phyloP scores from a whole-genome alignment of 139 green algal genomes.

The Spirogloea muscicola region DNA sequence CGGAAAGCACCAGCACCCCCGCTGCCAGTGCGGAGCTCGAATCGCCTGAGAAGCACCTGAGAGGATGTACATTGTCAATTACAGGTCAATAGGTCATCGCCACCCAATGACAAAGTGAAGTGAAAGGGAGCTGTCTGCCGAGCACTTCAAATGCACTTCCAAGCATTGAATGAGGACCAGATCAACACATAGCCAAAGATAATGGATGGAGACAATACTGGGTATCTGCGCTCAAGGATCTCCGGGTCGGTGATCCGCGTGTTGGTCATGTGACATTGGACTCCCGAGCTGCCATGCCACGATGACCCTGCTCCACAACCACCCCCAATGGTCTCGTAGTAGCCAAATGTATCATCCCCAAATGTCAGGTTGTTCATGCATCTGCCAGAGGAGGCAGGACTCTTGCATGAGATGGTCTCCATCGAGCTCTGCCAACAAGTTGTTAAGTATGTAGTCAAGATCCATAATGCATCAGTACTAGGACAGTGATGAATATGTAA shows the following conservation, averaged over 20 bases:
- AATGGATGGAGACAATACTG: constrained; percentile 25
- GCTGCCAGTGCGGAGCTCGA: constrained; percentile 71
- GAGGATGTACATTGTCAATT: not conserved
- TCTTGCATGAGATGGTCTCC: too few relatives aligned
- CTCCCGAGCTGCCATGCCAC: constrained; percentile 82
- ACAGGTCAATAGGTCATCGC: not conserved
- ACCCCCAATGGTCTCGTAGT: constrained; percentile 97
- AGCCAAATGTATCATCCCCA: constrained; percentile 67
- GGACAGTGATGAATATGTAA: constrained; percentile 98
- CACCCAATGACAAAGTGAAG: not conserved
- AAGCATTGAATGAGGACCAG: too few relatives aligned
- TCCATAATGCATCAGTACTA: constrained; percentile 79
- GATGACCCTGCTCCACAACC: constrained; percentile 81
- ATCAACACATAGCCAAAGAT: too few relatives aligned
- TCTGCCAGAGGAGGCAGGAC: too few relatives aligned
- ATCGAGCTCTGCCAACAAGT: too few relatives aligned
- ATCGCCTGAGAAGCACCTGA: constrained; percentile 78
- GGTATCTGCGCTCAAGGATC: constrained; percentile 76
- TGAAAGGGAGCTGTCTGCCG: too few relatives aligned
- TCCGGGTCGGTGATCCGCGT: constrained; percentile 94
- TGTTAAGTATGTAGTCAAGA: too few relatives aligned
- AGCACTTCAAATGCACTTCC: too few relatives aligned
- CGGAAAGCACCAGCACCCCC: constrained; percentile 71
- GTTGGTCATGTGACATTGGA: constrained; percentile 99
- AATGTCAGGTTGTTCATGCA: constrained; percentile 99